Evolutionary conservation across 169 alveolate species (phyloP).

Genomic region (Cryptosporidium tyzzeri): DNA sequence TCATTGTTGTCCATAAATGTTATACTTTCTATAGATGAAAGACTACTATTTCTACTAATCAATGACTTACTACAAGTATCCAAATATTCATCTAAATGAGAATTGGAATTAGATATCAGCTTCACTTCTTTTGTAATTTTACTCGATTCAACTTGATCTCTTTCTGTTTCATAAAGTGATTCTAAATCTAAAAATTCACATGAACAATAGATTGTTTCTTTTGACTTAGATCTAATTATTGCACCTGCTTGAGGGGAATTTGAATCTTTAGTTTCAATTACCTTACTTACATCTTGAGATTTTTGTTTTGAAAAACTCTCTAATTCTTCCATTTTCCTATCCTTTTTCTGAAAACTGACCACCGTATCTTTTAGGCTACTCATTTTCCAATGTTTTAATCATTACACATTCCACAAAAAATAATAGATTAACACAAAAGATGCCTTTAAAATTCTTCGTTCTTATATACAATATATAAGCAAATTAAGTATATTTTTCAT

Average conservation of each 20-base stretch:
- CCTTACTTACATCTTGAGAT: neutral
- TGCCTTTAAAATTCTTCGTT: neutral
- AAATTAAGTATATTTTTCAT: neutral
- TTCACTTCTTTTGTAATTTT: neutral
- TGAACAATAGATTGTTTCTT: neutral
- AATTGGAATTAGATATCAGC: neutral
- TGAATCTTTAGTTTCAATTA: neutral
- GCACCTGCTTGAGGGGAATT: neutral
- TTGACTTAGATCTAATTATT: neutral
- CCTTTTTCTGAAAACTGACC: neutral
- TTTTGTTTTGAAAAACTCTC: neutral
- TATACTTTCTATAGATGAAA: slow-evolving; percentile 42
- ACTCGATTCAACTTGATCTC: neutral
- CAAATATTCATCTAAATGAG: slow-evolving; percentile 19
- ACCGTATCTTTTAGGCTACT: neutral
- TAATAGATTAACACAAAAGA: neutral
- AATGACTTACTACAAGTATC: slow-evolving; percentile 8
- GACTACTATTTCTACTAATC: slow-evolving; percentile 20
- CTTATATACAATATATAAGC: neutral
- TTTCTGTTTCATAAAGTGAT: neutral
- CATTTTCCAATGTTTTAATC: neutral
- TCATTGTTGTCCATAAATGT: slow-evolving; percentile 3
- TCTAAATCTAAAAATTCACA: slow-evolving; percentile 12
- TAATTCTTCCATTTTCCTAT: neutral
- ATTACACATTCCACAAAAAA: neutral